phyloP scores from a whole-genome alignment of 176 grass and related monocot species.

The Triticum timopheevii region DNA sequence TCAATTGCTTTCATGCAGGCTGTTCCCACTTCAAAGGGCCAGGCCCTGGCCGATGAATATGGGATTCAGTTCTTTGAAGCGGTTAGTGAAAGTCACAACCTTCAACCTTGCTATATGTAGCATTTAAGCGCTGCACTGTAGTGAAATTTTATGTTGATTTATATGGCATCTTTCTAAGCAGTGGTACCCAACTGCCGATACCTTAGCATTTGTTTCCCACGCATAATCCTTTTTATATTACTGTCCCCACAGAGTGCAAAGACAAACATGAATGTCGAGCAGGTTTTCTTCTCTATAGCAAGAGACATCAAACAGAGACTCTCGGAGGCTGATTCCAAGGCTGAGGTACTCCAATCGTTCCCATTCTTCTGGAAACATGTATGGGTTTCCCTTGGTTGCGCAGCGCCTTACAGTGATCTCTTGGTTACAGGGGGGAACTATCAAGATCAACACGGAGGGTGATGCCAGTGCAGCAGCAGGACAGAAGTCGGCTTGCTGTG shows the following conservation, averaged over 20 bases:
- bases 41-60: constrained; percentile 82
- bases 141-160: constrained; percentile 4
- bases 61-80: constrained; percentile 87
- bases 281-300: constrained; percentile 78
- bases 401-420: neutral
- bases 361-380: neutral
- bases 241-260: constrained; percentile 58
- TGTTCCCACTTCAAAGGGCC: constrained; percentile 72
- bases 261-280: constrained; percentile 80
- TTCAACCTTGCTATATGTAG: neutral
- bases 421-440: constrained; percentile 43
- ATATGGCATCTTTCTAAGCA: neutral
- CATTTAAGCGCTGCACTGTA: neutral
- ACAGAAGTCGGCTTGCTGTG: constrained; percentile 53
- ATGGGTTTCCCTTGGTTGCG: neutral
- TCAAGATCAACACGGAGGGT: constrained; percentile 53
- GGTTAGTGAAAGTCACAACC: constrained; percentile 37
- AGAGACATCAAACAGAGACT: constrained; percentile 78
- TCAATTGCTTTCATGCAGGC: constrained; percentile 37
- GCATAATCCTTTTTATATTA: neutral
- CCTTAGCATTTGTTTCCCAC: neutral
- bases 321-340: constrained; percentile 57
- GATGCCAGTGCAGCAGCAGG: neutral
- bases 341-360: constrained; percentile 30
- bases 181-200: neutral